Base-by-base conservation (phyloP, 768 basidiomycete genomes). In the Xerocomus brunneocitrinus region DNA sequence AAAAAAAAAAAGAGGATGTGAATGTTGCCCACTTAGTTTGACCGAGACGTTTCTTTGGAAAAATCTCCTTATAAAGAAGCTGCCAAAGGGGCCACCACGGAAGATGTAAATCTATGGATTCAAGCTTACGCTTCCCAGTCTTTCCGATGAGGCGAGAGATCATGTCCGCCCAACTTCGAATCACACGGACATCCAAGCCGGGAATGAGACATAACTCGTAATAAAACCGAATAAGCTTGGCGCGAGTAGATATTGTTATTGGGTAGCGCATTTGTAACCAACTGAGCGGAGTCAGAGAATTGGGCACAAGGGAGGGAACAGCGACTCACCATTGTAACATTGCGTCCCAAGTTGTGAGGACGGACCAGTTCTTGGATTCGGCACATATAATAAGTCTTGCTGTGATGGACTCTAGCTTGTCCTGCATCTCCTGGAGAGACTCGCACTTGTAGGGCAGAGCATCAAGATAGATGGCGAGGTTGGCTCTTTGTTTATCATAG, bases 251-350 rank as follows among this genome's bases (percentile, higher is more conserved):
- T 53, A 80, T 87, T 41, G 79, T 69, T 61, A 92, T 79, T 3
- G 89, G 90, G 67, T 91, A 92, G 38, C 83, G 82, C 83, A 91
- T 82, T 58, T 85, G 73, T 45, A 91, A 67, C 89, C 90, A 92
- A 68, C 89, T 91, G 34, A 34, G 40, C 30, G 27, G 30, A n/a
- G 42, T 68, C 12, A 59, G 57, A 35, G 27, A 36, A 43, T 19
- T 12, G 27, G 31, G 24, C 32, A 51, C 9, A 8, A 41, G 9
- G 54, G 35, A n/a, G 49, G 32, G 45, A 41, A 34, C 5, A 32
- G 47, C 44, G 25, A 62, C 76, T 57, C 63, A 84, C 89, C 87
- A 89, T 73, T 90, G 87, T 31, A 92, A 73, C 71, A 84, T 76
- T 16, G 83, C 84, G 68, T 91, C 88, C 89, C 89, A 92, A 7